Base-by-base conservation (phyloP, 2,329 filamentous ascomycete species). In the Penicillium sp. region DNA sequence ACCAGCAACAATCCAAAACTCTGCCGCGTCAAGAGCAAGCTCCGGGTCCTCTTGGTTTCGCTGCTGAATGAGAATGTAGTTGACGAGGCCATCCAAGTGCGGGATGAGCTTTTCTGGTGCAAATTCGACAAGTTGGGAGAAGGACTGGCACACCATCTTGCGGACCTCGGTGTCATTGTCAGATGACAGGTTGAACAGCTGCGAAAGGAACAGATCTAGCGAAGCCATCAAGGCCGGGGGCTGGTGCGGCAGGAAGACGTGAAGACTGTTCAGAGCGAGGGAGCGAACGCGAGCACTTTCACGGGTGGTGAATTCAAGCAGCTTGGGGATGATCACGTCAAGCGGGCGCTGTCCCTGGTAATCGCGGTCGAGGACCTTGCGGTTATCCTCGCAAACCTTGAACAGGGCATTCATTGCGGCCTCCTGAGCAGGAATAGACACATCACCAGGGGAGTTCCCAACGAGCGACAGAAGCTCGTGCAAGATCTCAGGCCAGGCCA, bases 341-440 rank as follows among this genome's bases (percentile, higher is more conserved):
- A 97, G 83, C 1, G 94, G 94, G 51, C 91, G 83, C 72, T 96
- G 87, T 55, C 91, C 90, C 67, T 91, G 86, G 70, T 95, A 90
- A 59, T 96, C 90, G 64, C 87, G 86, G 73, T 95, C 90, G 49
- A 99, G 79, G 53, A 90, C 81, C 69, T 88, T 90, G 66, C 85
- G 86, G 75, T 95, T 96, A 75, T 99, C 94, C 74, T 99, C 94
- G 74, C 94, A 99, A 56, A 99, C 92, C 79, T 97, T 97, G 70
- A 88, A 79, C 72, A 99, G 80, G 44, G 94, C 92, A 45, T 89
- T 85, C 88, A 97, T 96, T 62, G 90, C 92, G 56, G 92, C 92
- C 71, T 99, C 93, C 69, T 96, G 91, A 12, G 87, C 86, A 66
- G 89, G 83, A 41, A 81, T 76, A 6, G 89, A 78, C 21, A 85